These are phyloP conservation scores for Lachancea cidri DNA, from an alignment of 805 yeast genomes.

Conservation along the genomic window DNA sequence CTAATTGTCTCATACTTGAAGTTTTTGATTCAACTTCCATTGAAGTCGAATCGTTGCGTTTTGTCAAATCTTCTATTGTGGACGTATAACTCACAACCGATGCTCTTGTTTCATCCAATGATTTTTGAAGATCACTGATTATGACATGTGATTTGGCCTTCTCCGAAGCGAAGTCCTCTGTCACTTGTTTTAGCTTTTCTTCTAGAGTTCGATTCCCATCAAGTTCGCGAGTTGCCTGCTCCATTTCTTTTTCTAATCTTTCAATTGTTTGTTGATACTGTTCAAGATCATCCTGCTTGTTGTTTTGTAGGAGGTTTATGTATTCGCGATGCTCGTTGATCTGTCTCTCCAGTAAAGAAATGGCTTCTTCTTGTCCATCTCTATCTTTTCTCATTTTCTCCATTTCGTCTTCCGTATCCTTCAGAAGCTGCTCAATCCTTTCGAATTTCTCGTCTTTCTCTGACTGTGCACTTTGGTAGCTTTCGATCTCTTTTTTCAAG, in stretches of 20 bases:
- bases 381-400: not conserved
- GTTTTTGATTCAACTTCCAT: not conserved
- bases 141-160: not conserved
- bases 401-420: constrained; percentile 6
- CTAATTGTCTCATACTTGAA: constrained; percentile 2
- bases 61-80: not conserved
- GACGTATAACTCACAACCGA: not conserved
- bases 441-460: constrained; percentile 9
- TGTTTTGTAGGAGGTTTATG: not conserved
- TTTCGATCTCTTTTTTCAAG: constrained; percentile 9
- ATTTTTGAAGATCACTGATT: not conserved
- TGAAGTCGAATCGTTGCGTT: not conserved
- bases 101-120: not conserved
- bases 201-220: constrained; percentile 2
- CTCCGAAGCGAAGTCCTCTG: not conserved
- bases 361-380: not conserved
- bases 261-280: not conserved
- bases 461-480: not conserved
- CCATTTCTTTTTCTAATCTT: not conserved
- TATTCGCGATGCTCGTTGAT: not conserved
- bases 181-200: constrained; percentile 3
- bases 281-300: not conserved
- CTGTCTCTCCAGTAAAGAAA: not conserved
- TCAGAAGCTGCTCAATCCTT: constrained; percentile 4
- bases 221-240: not conserved